These are phyloP conservation scores for Pestalotiopsis sp. DNA, from an alignment of 2,329 filamentous ascomycete species.

Conservation along the genomic window DNA sequence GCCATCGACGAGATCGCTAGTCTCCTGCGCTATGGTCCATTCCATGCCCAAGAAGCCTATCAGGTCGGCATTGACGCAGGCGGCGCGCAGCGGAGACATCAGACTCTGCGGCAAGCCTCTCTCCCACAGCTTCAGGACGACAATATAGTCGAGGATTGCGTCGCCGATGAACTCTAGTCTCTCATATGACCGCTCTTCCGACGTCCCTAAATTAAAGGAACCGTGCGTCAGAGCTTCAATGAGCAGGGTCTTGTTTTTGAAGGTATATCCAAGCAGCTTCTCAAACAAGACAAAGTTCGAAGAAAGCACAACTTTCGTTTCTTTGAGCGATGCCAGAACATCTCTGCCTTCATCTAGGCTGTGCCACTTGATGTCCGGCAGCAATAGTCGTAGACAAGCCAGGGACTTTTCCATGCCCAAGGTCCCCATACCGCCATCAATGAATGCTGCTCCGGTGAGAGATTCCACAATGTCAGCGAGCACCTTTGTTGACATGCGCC, in stretches of 20 bases:
- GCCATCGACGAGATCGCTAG: slow-evolving; percentile 26
- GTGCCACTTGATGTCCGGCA: slow-evolving; percentile 61
- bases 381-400: slow-evolving; percentile 66
- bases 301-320: slow-evolving; percentile 37
- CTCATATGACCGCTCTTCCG: slow-evolving; percentile 54
- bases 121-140: slow-evolving; percentile 65
- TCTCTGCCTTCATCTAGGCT: slow-evolving; percentile 42
- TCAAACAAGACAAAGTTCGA: slow-evolving; percentile 57
- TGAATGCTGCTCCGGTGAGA: slow-evolving; percentile 74
- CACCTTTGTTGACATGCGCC: slow-evolving; percentile 63
- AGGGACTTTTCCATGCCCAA: slow-evolving; percentile 52
- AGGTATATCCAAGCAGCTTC: slow-evolving; percentile 69
- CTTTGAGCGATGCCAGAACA: slow-evolving; percentile 45
- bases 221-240: slow-evolving; percentile 81
- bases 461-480: slow-evolving; percentile 89
- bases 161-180: slow-evolving; percentile 89
- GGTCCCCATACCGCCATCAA: slow-evolving; percentile 63
- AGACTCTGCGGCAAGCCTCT: slow-evolving; percentile 48
- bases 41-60: slow-evolving; percentile 77
- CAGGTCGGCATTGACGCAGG: slow-evolving; percentile 79
- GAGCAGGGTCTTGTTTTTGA: slow-evolving; percentile 69
- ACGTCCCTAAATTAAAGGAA: slow-evolving; percentile 51
- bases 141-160: slow-evolving; percentile 76
- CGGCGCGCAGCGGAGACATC: slow-evolving; percentile 79
- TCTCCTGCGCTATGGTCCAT: slow-evolving; percentile 39